Evolutionary conservation across 768 basidiomycete species (phyloP), one percentile per base, ranked within the genome.

Genomic region (Pleurotus djamor): DNA sequence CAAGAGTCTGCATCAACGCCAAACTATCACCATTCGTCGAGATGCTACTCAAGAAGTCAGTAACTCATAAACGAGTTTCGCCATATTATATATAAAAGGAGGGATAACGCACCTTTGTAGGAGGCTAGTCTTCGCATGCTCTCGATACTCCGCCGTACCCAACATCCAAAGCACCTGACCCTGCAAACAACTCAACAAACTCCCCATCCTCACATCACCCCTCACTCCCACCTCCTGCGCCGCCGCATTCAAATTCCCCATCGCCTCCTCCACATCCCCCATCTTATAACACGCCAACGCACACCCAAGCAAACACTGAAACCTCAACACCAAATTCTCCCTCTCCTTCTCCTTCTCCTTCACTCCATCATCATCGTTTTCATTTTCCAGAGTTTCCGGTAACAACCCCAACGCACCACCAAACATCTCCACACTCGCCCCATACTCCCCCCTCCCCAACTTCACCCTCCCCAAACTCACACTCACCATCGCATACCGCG

Each of bases 101-200:
- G 35, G 14, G 58, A 9, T 32, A 52, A 68, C 83, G 64, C 64
- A 96, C 95, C 91, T 89, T 71, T 95, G 88, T 58, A 98, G 75
- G 57, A 98, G 76, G 61, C 87, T 84, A 21, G 79, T 78, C 73
- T 94, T 92, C 7, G 93, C 93, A 16, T 78, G 79, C 60, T 96
- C 93, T 61, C 76, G 83, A 37, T 83, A 87, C 54, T 94, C 95
- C 7, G 87, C 85, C 5, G 85, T 84, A 4, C 86, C 87, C 16
- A 89, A 79, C 1, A 87, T 84, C 95, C 95, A 98, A 65, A 97
- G 79, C 5, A 85, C 84, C 69, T 94, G 87, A 4, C 92, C 86
- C n/a, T 94, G 80, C n/a, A 93, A 67, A 1, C 97, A 86, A 1
- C 80, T 82, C 21, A 88, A 83, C 52, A 94, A 90, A 7, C 90